Base-by-base conservation (phyloP, 2,329 filamentous ascomycete species). In the Trichoderma sp. region DNA sequence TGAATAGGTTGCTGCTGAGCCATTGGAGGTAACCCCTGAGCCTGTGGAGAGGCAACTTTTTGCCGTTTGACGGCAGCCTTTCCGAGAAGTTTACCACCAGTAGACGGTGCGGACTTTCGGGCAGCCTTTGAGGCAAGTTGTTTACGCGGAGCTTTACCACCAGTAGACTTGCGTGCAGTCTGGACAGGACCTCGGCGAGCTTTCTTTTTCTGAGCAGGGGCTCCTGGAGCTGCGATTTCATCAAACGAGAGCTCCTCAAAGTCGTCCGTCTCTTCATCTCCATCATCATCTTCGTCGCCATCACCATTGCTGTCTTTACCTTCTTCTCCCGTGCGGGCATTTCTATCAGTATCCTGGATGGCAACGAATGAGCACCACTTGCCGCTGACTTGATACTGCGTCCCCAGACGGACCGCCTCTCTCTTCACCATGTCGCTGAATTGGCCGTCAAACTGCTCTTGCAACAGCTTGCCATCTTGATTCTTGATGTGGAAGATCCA, bases 301-400 rank as follows among this genome's bases (percentile, higher is more conserved):
- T 43, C 30, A 14, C 8, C 60, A 9, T n/a, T 14, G 4, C 24
- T 30, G 1, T 18, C 32, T 6, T 14, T 70, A 2, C 15, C 24
- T 9, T 26, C 43, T 51, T 66, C 8, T 3, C n/a, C 18, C n/a
- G 21, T 8, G 8, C 3, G 32, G 30, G 63, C 30, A 24, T 18
- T 34, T 5, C 66, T 70, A 6, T 62, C 71, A 1, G 83, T 80
- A 9, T 84, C 81, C 73, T 90, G 84, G 2, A 92, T 84, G 2
- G 92, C 92, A 3, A 94, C 88, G 74, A 94, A 94, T 0, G 91
- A 92, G 76, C 89, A 92, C 87, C 89, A 92, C 77, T 90, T 92
- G 1, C 90, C 88, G 3, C 86, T 88, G 9, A 94, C 87, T 75
- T 93, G 90, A 76, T 89, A 93, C 71, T 85, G 83, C 14, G 90